These are phyloP conservation scores for Beauveria brongniartii DNA, from an alignment of 2,329 filamentous ascomycete genomes.

Conservation along the genomic window DNA sequence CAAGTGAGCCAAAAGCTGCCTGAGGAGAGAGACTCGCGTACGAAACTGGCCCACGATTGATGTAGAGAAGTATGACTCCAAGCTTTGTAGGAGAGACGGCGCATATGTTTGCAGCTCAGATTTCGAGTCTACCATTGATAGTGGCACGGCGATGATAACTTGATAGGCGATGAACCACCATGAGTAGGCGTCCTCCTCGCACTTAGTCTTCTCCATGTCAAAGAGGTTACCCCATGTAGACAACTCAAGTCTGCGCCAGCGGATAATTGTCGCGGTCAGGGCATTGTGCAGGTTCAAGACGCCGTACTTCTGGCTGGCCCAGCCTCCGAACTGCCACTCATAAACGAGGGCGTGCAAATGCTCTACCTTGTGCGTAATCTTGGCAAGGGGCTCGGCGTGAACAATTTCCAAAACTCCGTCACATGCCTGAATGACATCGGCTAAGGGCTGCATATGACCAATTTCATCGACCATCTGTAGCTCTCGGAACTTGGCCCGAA, in stretches of 20 bases:
- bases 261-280: constrained; percentile 72
- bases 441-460: constrained; percentile 64
- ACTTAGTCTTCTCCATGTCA: constrained; percentile 72
- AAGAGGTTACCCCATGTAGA: constrained; percentile 87
- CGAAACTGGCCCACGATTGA: constrained; percentile 77
- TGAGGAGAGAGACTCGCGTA: constrained; percentile 63
- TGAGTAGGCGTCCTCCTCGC: constrained; percentile 66
- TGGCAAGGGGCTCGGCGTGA: constrained; percentile 77
- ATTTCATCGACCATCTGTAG: constrained; percentile 61
- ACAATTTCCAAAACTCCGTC: constrained; percentile 66
- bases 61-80: constrained; percentile 70
- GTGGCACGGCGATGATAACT: constrained; percentile 68
- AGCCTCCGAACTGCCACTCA: constrained; percentile 83
- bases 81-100: constrained; percentile 60
- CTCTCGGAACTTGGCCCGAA: constrained; percentile 64
- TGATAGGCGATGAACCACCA: constrained; percentile 99
- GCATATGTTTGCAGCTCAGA: constrained; percentile 56
- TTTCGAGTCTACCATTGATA: constrained; percentile 53
- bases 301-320: constrained; percentile 73
- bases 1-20: constrained; percentile 57
- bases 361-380: constrained; percentile 78
- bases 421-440: constrained; percentile 69
- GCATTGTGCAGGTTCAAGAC: constrained; percentile 64
- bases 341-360: constrained; percentile 78
- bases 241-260: constrained; percentile 85